Conservation (phyloP, 805 yeast genomes). For the Nakazawaea peltata region DNA sequence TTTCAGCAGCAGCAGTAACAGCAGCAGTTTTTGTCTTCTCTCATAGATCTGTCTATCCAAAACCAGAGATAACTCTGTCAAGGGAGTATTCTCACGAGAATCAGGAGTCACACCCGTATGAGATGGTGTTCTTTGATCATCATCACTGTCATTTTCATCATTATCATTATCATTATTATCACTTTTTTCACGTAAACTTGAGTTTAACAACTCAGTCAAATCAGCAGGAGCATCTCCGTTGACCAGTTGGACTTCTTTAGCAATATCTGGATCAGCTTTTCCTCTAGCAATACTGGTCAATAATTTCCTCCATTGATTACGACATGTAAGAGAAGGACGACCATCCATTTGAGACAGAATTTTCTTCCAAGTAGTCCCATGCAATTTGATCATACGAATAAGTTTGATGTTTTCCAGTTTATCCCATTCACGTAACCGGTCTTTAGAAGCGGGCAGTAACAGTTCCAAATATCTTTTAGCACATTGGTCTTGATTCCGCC, state of each 20-base stretch:
- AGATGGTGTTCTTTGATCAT: conserved; percentile 4
- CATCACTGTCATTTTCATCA: neutral
- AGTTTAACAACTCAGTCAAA: neutral
- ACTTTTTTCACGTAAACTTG: neutral
- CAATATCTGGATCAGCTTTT: conserved; percentile 47
- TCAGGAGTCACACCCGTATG: neutral
- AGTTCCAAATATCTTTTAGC: conserved; percentile 87
- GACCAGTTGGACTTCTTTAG: conserved; percentile 50
- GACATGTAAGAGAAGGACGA: conserved; percentile 81
- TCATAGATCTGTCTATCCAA: conserved; percentile 4
- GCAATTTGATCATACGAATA: conserved; percentile 55
- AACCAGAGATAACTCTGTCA: conserved; percentile 8
- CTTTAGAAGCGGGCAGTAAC: conserved; percentile 71
- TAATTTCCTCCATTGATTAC: conserved; percentile 88
- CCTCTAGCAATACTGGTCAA: conserved; percentile 69
- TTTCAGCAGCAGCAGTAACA: too few species aligned
- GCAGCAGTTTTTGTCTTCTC: neutral
- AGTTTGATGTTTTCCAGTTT: conserved; percentile 66
- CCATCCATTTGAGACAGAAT: conserved; percentile 65
- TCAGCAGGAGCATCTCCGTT: conserved; percentile 27
- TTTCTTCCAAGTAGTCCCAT: conserved; percentile 87
- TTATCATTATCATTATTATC: neutral
- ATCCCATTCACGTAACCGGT: conserved; percentile 74
- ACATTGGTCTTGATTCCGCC: conserved; percentile 93
- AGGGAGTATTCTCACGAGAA: conserved; percentile 8